Conservation (phyloP, 176 grass and related monocot species). For the Metroxylon sagu region DNA sequence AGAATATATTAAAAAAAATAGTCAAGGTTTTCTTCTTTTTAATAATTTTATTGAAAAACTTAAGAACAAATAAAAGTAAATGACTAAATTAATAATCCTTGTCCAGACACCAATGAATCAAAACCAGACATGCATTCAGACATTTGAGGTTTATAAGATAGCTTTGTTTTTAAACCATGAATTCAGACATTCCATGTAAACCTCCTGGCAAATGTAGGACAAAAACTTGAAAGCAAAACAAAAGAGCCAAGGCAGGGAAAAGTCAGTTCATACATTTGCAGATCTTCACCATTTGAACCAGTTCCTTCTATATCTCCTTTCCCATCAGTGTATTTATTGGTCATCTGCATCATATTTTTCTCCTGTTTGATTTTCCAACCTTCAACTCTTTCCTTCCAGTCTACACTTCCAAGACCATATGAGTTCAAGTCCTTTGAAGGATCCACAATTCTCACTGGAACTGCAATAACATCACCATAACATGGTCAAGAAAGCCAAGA, state of each 20-base stretch:
- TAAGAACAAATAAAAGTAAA: too few species aligned
- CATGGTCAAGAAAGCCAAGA: slow-evolving; percentile 3
- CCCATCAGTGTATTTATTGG: slow-evolving; percentile 83
- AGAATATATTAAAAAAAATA: too few species aligned
- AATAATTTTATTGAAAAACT: too few species aligned
- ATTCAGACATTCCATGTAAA: too few species aligned
- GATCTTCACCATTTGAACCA: slow-evolving; percentile 97
- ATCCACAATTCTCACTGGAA: slow-evolving; percentile 98
- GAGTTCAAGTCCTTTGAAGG: slow-evolving; percentile 98
- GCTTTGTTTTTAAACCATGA: too few species aligned
- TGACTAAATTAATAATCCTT: too few species aligned
- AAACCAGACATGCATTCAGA: too few species aligned
- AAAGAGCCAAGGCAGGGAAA: neutral
- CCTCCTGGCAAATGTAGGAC: too few species aligned
- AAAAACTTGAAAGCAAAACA: neutral
- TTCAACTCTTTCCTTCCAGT: slow-evolving; percentile 99
- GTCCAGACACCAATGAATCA: too few species aligned
- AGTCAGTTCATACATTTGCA: slow-evolving; percentile 60
- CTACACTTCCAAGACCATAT: slow-evolving; percentile 75
- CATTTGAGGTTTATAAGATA: too few species aligned
- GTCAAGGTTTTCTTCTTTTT: too few species aligned
- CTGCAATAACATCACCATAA: slow-evolving; percentile 43
- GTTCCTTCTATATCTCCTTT: slow-evolving; percentile 96
- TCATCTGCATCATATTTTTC: slow-evolving; percentile 86
- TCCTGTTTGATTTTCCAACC: slow-evolving; percentile 98